A percentile compares a stretch with the other conserved stretches of the same genome.
These are phyloP conservation scores for Termitomyces sp. DNA, from an alignment of 768 basidiomycete species.

Conservation along the genomic window DNA sequence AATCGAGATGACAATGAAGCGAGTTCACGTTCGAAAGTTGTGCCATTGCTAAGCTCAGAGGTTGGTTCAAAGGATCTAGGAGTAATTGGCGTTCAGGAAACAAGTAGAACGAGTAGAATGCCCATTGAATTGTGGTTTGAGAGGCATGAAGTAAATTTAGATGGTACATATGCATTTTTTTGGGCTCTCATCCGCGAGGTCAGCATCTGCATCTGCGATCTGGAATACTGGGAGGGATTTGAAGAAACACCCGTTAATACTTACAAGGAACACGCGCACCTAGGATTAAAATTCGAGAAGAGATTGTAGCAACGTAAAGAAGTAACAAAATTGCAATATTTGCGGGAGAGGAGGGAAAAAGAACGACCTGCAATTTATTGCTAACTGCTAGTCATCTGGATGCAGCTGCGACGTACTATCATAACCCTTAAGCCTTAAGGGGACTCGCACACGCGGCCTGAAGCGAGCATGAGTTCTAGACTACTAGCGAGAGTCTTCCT, in stretches of 20 bases:
- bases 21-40: too few relatives aligned
- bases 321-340: not conserved
- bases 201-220: too few relatives aligned
- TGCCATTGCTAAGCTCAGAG: too few relatives aligned
- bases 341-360: not conserved
- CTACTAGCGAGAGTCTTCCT: not conserved
- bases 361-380: not conserved
- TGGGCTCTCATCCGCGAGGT: too few relatives aligned
- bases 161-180: too few relatives aligned
- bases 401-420: not conserved
- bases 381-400: not conserved
- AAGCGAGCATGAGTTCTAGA: not conserved
- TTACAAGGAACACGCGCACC: not conserved
- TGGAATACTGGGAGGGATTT: not conserved
- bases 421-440: not conserved
- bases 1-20: too few relatives aligned
- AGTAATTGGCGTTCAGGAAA: too few relatives aligned
- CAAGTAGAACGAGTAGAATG: slow-evolving; percentile 16
- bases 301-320: not conserved
- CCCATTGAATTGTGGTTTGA: not conserved
- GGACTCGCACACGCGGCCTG: not conserved
- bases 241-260: too few relatives aligned
- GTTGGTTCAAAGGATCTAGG: too few relatives aligned
- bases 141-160: too few relatives aligned
- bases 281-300: not conserved